Base-by-base conservation (phyloP, 768 basidiomycete genomes). In the Russula earlei region DNA sequence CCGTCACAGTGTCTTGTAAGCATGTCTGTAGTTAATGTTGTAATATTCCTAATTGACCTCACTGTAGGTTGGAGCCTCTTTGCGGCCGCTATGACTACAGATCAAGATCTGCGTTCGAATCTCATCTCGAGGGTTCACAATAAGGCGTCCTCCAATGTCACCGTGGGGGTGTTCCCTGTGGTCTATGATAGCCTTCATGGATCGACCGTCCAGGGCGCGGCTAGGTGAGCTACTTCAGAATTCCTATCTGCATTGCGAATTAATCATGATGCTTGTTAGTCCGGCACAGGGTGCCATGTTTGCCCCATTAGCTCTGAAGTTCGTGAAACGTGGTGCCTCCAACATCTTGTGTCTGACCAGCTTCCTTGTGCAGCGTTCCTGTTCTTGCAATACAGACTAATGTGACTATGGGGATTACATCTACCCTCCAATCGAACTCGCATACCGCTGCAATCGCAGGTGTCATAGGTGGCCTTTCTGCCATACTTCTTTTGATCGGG, bases 201-300 rank as follows among this genome's bases (percentile, higher is more conserved):
- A 19, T 20, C 25, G 5, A 38, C 38, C n/a, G 17, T 41, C 7
- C 15, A 3, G 8, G 60, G 60, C 33, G 38, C 17, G 34, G 54
- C 60, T 15, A 62, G 58, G 60, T 62, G 36, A 25, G 58, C 20
- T 50, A 41, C 14, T 33, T 22, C 20, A 11, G 20, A n/a, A 14
- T 22, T 34, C 3, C 12, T 15, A 25, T 27, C 4, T 19, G 10
- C 12, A 19, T 22, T 43, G 2, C 10, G 17, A 36, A 31, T 29
- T 38, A 14, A 49, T 15, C 1, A 6, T 15, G 4, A 14, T 8
- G 3, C 7, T 19, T 29, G 25, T n/a, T 22, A 65, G 65, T 44
- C 63, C 65, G 17, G 64, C 59, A 5, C 58, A 61, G 11, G 65
- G 65, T 33, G 65, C 58, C 10, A 52, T 65, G 50, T 65, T 57